These are phyloP conservation scores for Areca catechu DNA, from an alignment of 176 grass and related monocot species.

Conservation along the genomic window DNA sequence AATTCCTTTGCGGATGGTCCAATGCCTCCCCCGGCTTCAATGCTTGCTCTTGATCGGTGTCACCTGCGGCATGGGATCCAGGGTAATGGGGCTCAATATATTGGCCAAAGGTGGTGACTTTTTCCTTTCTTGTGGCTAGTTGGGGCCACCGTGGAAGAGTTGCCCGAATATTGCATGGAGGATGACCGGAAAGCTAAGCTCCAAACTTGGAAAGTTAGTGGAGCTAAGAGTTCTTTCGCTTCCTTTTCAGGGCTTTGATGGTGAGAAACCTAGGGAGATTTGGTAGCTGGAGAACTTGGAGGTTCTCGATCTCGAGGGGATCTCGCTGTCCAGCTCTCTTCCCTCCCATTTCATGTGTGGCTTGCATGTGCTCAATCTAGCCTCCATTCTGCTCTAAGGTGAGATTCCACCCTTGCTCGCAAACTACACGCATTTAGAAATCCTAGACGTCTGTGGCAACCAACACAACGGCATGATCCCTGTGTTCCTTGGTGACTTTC, in stretches of 20 bases:
- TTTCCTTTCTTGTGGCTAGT: neutral
- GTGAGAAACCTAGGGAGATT: slow-evolving; percentile 48
- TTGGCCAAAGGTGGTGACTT: slow-evolving; percentile 9
- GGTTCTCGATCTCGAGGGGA: slow-evolving; percentile 38
- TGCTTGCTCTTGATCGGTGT: slow-evolving; percentile 73
- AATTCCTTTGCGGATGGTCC: slow-evolving; percentile 44
- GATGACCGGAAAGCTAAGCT: slow-evolving; percentile 6
- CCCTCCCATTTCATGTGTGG: slow-evolving; percentile 30
- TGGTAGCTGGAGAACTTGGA: slow-evolving; percentile 40
- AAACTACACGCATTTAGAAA: slow-evolving; percentile 35
- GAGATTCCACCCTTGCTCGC: slow-evolving; percentile 56
- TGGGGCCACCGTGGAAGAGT: neutral
- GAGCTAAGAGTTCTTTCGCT: slow-evolving; percentile 15
- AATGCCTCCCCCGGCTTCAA: neutral
- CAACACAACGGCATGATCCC: slow-evolving; percentile 61
- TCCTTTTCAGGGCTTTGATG: slow-evolving; percentile 34
- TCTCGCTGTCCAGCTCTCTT: slow-evolving; percentile 36
- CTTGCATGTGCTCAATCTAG: slow-evolving; percentile 49
- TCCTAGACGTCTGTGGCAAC: slow-evolving; percentile 73
- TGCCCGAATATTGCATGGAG: slow-evolving; percentile 2
- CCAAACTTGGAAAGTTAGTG: neutral
- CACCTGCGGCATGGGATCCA: slow-evolving; percentile 34
- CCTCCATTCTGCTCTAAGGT: slow-evolving; percentile 49
- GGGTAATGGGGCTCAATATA: slow-evolving; percentile 49
- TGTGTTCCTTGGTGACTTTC: slow-evolving; percentile 30